Evolutionary conservation across 2,329 filamentous ascomycete species (phyloP).

Genomic region (Ascomycota sp.): DNA sequence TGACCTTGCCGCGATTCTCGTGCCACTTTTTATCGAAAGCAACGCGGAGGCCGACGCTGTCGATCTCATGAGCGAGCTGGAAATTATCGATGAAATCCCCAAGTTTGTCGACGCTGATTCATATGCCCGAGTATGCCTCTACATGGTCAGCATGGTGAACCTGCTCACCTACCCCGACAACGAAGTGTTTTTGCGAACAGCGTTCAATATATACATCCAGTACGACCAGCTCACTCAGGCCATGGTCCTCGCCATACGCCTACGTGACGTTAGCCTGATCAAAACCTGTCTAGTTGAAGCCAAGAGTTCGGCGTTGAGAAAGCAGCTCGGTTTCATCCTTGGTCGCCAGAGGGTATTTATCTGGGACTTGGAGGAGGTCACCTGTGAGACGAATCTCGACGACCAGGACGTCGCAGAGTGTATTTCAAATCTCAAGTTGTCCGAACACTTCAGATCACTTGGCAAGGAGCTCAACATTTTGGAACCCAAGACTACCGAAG

Average conservation of each 20-base stretch:
- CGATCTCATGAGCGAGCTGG: slow-evolving; percentile 87
- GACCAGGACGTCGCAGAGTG: slow-evolving; percentile 62
- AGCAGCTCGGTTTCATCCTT: slow-evolving; percentile 85
- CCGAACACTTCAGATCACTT: slow-evolving; percentile 82
- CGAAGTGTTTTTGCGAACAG: slow-evolving; percentile 79
- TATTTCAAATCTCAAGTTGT: slow-evolving; percentile 68
- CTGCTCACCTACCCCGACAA: slow-evolving; percentile 95
- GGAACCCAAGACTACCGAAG: slow-evolving; percentile 89
- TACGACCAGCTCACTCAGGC: slow-evolving; percentile 90
- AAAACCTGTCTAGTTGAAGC: slow-evolving; percentile 62
- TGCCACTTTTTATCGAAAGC: slow-evolving; percentile 89
- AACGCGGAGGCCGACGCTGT: slow-evolving; percentile 97
- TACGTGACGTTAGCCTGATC: slow-evolving; percentile 76
- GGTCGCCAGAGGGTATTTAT: slow-evolving; percentile 82
- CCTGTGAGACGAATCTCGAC: no score
- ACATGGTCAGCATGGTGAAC: slow-evolving; percentile 98
- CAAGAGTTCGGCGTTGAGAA: slow-evolving; percentile 63
- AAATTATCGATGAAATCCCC: slow-evolving; percentile 85
- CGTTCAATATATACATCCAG: slow-evolving; percentile 80
- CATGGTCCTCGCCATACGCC: slow-evolving; percentile 77
- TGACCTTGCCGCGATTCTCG: slow-evolving; percentile 63
- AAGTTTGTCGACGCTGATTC: slow-evolving; percentile 86
- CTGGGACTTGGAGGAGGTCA: slow-evolving; percentile 45
- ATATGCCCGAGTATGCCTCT: slow-evolving; percentile 79
- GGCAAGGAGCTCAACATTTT: slow-evolving; percentile 93